A percentile compares a stretch with the other conserved stretches of the same genome.
These are phyloP conservation scores for Phtheirospermum japonicum DNA, from an alignment of 257 asterid genomes.

Conservation along the genomic window DNA sequence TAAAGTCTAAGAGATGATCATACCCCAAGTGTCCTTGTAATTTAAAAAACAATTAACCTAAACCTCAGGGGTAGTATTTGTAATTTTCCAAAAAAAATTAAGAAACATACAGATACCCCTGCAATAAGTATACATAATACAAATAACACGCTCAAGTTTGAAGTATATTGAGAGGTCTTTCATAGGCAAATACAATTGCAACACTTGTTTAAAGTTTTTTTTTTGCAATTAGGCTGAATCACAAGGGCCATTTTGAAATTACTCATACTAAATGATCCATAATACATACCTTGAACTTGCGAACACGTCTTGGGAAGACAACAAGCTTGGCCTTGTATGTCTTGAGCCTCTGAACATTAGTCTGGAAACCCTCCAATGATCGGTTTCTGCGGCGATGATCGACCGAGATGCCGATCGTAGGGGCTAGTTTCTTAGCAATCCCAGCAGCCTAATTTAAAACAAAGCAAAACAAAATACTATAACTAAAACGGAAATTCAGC, in stretches of 20 bases:
- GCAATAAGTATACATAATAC: no score
- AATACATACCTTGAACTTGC: conserved; percentile 47
- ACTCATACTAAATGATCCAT: background rate
- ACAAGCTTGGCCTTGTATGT: conserved; percentile 74
- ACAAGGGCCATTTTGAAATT: background rate
- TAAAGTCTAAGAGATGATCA: no score
- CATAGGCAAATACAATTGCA: no score
- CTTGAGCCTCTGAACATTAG: conserved; percentile 68
- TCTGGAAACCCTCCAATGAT: conserved; percentile 72
- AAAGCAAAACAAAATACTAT: background rate
- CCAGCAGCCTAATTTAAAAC: conserved; percentile 57
- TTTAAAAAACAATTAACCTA: no score
- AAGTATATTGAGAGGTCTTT: no score
- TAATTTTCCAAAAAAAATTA: no score
- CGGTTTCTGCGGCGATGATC: conserved; percentile 67
- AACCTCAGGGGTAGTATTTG: no score
- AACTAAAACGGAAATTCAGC: background rate
- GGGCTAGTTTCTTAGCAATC: conserved; percentile 65
- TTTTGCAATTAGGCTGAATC: background rate
- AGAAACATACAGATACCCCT: no score
- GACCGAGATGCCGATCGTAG: conserved; percentile 72
- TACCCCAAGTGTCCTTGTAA: no score
- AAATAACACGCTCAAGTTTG: no score
- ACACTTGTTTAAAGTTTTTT: no score
- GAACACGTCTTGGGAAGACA: conserved; percentile 73